phyloP scores from a whole-genome alignment of 345 rosid genomes.

The Citrus cavaleriei region DNA sequence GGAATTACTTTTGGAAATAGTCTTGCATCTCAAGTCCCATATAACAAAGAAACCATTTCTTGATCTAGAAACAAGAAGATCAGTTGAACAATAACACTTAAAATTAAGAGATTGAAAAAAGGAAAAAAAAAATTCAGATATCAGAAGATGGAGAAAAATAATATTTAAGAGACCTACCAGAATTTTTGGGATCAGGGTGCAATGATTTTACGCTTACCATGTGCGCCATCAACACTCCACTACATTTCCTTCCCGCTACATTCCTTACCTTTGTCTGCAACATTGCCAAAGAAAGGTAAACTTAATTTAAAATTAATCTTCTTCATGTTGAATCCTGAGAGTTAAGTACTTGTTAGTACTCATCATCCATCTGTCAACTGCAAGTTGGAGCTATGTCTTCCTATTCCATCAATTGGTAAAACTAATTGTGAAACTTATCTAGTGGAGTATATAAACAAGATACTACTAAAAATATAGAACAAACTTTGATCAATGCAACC shows the following conservation, averaged over 20 bases:
- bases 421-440: neutral
- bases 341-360: neutral
- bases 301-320: neutral
- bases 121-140: neutral
- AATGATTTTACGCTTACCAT: slow-evolving; percentile 83
- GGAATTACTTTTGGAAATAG: slow-evolving; percentile 25
- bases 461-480: neutral
- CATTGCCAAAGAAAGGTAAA: neutral
- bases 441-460: too few relatives aligned
- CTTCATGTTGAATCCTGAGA: neutral
- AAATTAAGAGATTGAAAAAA: neutral
- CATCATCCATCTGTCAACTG: neutral
- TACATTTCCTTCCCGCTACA: slow-evolving; percentile 55
- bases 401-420: neutral
- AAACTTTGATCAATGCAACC: neutral
- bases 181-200: slow-evolving; percentile 67
- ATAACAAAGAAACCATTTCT: slow-evolving; percentile 82
- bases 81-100: slow-evolving; percentile 27
- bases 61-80: slow-evolving; percentile 79
- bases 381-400: neutral
- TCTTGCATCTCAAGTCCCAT: slow-evolving; percentile 86
- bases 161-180: slow-evolving; percentile 39
- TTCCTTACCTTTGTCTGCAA: slow-evolving; percentile 83
- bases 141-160: neutral
- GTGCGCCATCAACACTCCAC: slow-evolving; percentile 58